Base-by-base conservation (phyloP, 164 flowering plant genomes). In the Vitis labrusca region DNA sequence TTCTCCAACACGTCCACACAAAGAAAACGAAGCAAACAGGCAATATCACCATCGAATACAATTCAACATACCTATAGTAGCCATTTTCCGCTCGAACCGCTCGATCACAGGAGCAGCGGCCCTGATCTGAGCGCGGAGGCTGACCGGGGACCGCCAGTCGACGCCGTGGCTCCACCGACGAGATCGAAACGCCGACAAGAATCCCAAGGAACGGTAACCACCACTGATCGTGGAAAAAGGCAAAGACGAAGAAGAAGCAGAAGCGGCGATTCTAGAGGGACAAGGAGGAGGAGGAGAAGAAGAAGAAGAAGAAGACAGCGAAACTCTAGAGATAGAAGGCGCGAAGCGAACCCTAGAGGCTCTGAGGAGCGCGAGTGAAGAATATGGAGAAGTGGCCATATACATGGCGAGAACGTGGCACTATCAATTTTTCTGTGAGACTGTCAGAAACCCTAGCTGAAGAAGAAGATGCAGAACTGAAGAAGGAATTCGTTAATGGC, bases 91-190 rank as follows among this genome's bases (percentile, higher is more conserved):
- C 74, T 86, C 74, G 61, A 91, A 79, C 15, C 81, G 85, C 16
- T 85, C 86, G 66, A 90, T 58, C 59, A 70, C 75, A 7, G 91
- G 85, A 29, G 93, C 67, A 14, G 77, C 81, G 19, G 77, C 79
- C 69, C 91, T 82, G 83, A 83, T 86, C 85, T 86, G 90, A 67
- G 92, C 76, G 49, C 87, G 77, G 48, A 88, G 85, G 66, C 86
- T 84, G 23, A 80, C 37, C 6, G 97, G 87, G 53, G 93, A 84
- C 16, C 88, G 77, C 92, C 96, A 89, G 64, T 78, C 85, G 48
- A 77, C 63, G 14, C 44, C 44, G 7, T 37, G 7, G 44, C 44
- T 37, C 44, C 44, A 37, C 7, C 44, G 44, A 37, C 3, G 44
- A 4, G 77, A 75, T 27, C 81, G 81, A 27, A 48, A 69, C 12